Evolutionary conservation across 148 eudicot genomes (phyloP).

Genomic region (Talinum fruticosum): DNA sequence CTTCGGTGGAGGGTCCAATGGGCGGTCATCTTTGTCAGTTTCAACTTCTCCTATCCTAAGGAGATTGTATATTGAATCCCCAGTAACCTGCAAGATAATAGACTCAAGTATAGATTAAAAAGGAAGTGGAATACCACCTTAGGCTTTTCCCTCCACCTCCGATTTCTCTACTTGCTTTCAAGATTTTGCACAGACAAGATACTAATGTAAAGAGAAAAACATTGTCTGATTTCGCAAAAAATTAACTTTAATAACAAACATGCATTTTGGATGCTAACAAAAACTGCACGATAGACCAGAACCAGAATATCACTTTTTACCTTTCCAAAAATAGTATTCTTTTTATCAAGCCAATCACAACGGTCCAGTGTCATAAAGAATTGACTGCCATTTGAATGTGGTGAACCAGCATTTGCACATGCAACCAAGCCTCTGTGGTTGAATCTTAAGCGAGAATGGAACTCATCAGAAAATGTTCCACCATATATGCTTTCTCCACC

Average conservation of each 20-base stretch:
- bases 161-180: not conserved
- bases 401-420: slow-evolving; percentile 80
- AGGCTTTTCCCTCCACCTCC: not conserved
- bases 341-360: slow-evolving; percentile 95
- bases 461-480: slow-evolving; percentile 70
- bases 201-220: not conserved
- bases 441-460: slow-evolving; percentile 91
- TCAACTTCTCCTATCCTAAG: slow-evolving; percentile 81
- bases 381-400: slow-evolving; percentile 93
- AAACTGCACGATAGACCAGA: not conserved
- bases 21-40: slow-evolving; percentile 78
- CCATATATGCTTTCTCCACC: slow-evolving; percentile 99
- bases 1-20: slow-evolving; percentile 84
- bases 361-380: slow-evolving; percentile 87
- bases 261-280: not conserved
- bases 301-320: slow-evolving; percentile 29
- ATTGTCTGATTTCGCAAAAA: not conserved
- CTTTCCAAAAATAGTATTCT: slow-evolving; percentile 96
- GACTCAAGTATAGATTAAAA: not conserved
- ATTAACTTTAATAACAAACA: not conserved
- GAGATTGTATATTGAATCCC: slow-evolving; percentile 91
- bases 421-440: slow-evolving; percentile 96
- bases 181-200: not conserved
- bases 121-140: not conserved
- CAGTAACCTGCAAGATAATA: slow-evolving; percentile 65